Conservation (phyloP, 202 grass and related monocot species). For the Setaria viridis region DNA sequence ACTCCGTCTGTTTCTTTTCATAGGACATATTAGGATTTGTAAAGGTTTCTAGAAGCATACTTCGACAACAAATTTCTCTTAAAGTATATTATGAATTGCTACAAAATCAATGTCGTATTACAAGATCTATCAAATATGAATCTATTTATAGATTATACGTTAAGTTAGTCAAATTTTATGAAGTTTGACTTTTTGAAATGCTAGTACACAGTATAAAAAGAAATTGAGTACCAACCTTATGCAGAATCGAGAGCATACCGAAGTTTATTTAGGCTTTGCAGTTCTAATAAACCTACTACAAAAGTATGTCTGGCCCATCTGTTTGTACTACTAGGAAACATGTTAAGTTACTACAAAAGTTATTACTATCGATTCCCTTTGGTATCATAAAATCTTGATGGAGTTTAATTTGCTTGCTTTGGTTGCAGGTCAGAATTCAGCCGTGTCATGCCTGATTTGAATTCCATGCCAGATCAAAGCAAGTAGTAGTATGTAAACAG, state of each 20-base stretch:
- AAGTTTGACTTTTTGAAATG: background rate
- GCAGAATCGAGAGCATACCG: background rate
- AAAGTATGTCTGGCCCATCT: conserved; percentile 4
- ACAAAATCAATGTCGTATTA: background rate
- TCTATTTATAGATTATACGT: background rate
- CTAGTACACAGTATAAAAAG: background rate
- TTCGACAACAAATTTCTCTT: background rate
- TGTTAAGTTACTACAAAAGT: conserved; percentile 9
- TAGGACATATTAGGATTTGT: background rate
- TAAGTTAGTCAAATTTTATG: background rate
- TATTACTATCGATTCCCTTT: background rate
- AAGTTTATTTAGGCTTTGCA: background rate
- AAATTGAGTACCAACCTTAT: background rate
- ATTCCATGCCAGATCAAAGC: conserved; percentile 69
- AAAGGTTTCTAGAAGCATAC: background rate
- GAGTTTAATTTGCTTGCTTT: conserved; percentile 32
- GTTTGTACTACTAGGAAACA: background rate
- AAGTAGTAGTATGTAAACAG: conserved; percentile 43
- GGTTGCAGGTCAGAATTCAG: conserved; percentile 77
- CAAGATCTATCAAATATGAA: background rate
- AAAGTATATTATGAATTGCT: background rate
- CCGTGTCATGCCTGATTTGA: conserved; percentile 64
- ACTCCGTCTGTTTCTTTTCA: background rate
- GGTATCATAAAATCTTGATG: background rate
- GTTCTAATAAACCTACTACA: background rate